phyloP scores from a whole-genome alignment of 2,329 filamentous ascomycete species.

The Cladobotryum mycophilum region DNA sequence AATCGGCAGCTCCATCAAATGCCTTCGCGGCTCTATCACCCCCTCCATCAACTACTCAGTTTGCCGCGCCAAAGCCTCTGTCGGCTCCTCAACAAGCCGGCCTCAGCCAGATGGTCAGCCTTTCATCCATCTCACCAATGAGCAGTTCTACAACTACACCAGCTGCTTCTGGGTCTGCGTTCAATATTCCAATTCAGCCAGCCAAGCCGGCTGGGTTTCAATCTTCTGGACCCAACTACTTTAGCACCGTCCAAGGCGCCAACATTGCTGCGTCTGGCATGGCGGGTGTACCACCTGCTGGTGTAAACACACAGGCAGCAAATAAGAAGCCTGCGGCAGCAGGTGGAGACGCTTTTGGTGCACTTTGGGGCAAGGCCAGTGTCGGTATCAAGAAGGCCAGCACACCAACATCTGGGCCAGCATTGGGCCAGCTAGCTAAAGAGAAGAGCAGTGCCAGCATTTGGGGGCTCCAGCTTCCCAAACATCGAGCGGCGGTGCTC shows the following conservation, averaged over 20 bases:
- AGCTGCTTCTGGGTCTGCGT: constrained; percentile 58
- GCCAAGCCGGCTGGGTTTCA: constrained; percentile 62
- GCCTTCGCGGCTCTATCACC: constrained; percentile 36
- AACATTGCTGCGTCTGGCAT: constrained; percentile 18
- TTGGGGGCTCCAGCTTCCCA: constrained; percentile 64
- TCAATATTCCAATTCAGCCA: constrained; percentile 41
- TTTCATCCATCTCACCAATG: constrained; percentile 75
- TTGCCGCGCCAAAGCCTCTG: constrained; percentile 76
- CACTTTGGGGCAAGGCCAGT: constrained; percentile 72
- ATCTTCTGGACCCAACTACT: constrained; percentile 84
- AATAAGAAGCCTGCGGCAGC: constrained; percentile 47
- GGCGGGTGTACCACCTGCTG: constrained; percentile 15
- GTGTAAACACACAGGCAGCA: constrained; percentile 39
- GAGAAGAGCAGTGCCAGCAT: constrained; percentile 93
- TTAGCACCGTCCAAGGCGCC: constrained; percentile 65
- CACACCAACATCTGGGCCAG: constrained; percentile 59
- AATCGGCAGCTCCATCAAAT: constrained; percentile 36
- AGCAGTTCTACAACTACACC: constrained; percentile 50
- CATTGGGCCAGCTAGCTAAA: constrained; percentile 92
- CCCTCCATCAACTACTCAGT: constrained; percentile 54
- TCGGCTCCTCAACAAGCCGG: constrained; percentile 76
- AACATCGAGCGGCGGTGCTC: constrained; percentile 21
- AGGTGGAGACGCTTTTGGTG: constrained; percentile 82
- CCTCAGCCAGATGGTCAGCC: constrained; percentile 70
- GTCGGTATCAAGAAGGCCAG: constrained; percentile 67